A percentile compares a stretch with the other conserved stretches of the same genome.
Conservation (phyloP, 306 rosid species). For the Dicorynia guianensis region DNA sequence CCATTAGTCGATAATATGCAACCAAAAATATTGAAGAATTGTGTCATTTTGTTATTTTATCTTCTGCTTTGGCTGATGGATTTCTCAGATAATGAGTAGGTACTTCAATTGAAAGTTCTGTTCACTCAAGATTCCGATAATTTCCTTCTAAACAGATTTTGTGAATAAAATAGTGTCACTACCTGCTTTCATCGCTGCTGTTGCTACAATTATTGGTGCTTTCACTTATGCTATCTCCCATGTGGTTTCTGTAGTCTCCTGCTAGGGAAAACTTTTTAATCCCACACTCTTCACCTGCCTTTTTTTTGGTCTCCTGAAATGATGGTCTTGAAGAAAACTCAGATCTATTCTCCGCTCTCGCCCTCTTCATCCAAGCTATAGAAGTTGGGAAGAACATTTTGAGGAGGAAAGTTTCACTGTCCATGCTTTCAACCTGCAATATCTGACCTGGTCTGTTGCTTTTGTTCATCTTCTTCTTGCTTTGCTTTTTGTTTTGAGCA, state of each 20-base stretch:
- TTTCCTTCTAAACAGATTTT: not conserved
- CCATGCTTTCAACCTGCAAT: constrained; percentile 61
- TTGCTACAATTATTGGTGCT: constrained; percentile 29
- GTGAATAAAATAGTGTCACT: constrained; percentile 8
- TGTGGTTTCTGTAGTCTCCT: constrained; percentile 38
- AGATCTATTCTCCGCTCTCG: constrained; percentile 44
- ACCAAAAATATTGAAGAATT: not conserved
- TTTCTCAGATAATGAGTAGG: not conserved
- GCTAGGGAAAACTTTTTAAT: constrained; percentile 30
- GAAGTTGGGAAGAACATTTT: constrained; percentile 73
- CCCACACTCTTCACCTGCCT: constrained; percentile 42
- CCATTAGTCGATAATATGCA: constrained; percentile 13
- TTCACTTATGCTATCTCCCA: constrained; percentile 26
- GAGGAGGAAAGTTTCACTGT: constrained; percentile 59
- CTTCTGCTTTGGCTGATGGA: not conserved
- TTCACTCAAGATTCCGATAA: not conserved
- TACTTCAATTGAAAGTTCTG: not conserved
- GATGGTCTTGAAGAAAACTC: constrained; percentile 47
- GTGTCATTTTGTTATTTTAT: not conserved
- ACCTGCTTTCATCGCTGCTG: constrained; percentile 55
- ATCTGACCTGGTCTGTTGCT: constrained; percentile 47
- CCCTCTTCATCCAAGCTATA: constrained; percentile 58
- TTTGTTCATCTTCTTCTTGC: constrained; percentile 30
- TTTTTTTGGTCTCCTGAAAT: constrained; percentile 31
- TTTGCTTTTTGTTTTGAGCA: constrained; percentile 37